Conservation (phyloP, 1,139 yeast genomes). For the Trichomonascaceae sp. region DNA sequence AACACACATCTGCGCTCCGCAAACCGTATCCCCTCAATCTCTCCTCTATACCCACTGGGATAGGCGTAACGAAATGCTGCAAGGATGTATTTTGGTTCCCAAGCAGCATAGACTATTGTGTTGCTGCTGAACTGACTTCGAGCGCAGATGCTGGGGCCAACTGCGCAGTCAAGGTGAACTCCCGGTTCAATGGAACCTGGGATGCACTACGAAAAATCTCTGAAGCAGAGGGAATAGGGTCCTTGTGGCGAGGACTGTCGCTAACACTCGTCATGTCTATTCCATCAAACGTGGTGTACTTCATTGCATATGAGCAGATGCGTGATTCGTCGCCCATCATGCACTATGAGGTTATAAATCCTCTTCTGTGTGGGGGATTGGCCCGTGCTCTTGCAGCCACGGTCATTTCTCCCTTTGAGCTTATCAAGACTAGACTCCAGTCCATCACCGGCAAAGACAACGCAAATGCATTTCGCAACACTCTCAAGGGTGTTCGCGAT, state of each 20-base stretch:
- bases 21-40: too few relatives aligned
- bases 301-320: conserved; percentile 82
- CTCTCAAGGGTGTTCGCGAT: conserved; percentile 39
- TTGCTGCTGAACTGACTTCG: conserved; percentile 21
- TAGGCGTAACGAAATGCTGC: conserved; percentile 29
- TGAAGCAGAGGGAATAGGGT: conserved; percentile 55
- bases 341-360: conserved; percentile 39
- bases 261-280: conserved; percentile 77
- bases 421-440: conserved; percentile 77
- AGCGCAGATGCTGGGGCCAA: conserved; percentile 11
- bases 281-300: conserved; percentile 88
- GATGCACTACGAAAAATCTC: conserved; percentile 61
- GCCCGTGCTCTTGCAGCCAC: conserved; percentile 83
- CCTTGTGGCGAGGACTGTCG: conserved; percentile 85
- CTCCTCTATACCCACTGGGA: conserved; percentile 19
- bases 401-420: conserved; percentile 74
- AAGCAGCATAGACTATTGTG: conserved; percentile 27
- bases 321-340: conserved; percentile 60
- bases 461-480: conserved; percentile 26
- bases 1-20: too few relatives aligned
- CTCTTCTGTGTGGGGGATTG: conserved; percentile 71
- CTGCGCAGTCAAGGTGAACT: conserved; percentile 25
- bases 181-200: conserved; percentile 42
- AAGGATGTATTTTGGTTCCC: conserved; percentile 30
- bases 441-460: conserved; percentile 36